Evolutionary conservation across 148 eudicot species (phyloP), one percentile per base, ranked within the genome.

Genomic region (Camellia japonica): DNA sequence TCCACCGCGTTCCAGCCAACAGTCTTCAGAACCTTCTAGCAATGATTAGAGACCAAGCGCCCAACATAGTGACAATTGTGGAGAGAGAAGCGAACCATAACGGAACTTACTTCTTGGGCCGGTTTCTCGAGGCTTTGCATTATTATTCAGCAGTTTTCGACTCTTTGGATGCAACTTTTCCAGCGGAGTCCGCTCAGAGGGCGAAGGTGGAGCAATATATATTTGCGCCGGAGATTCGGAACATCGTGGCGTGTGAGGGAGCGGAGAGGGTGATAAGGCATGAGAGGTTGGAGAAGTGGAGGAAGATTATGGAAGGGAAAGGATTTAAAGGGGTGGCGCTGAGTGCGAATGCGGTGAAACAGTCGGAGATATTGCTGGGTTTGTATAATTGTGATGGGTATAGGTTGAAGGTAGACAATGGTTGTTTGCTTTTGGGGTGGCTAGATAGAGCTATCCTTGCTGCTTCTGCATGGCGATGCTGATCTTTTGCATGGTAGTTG

Each of bases 31-130:
- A 76, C 23, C n/a, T 87, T 14, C 54, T 87, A 30, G 78, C 81
- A 20, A 84, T 87, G 87, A 76, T 87, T 59, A 58, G 87, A 70
- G 89, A 82, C 16, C 87, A 84, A 80, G 85, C 89, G 0, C 89
- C 89, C 8, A 87, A 87, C 14, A 82, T 87, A 38, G 85, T 86
- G 4, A 84, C 89, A n/a, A 60, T 86, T 49, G 89, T 82, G 4
- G 89, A 86, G 41, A 86, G 83, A 77, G 89, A 87, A 74, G 85
- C 87, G 18, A 84, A 83, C 85, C 86, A 84, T 23, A 84, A 82
- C 7, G 89, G 89, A 9, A 85, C 87, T 3, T 84, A 81, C 79
- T 87, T 87, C 80, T 58, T 87, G 77, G 89, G 85, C 30, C 80
- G 89, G 10, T 87, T 87, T 61, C 81, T 87, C 3, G 87, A 84